Conservation (phyloP, 495 filamentous ascomycete species). For the Penicillium herquei region DNA sequence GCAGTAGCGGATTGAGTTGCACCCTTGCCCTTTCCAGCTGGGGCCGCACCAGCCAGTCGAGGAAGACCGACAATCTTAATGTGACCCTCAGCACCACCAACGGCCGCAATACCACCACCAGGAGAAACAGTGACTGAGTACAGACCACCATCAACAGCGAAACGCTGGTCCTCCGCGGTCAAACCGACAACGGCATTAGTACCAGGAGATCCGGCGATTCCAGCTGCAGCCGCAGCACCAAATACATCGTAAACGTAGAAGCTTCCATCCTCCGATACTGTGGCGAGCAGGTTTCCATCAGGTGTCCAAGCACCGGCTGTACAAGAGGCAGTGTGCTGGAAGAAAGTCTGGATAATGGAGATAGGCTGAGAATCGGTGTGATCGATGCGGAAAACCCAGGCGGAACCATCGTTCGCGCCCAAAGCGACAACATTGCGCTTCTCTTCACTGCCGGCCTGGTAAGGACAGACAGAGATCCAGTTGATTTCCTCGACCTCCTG, state of each 20-base stretch:
- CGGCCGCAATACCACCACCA: slow-evolving; percentile 71
- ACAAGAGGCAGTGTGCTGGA: slow-evolving; percentile 80
- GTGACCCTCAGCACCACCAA: slow-evolving; percentile 81
- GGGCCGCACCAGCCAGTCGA: slow-evolving; percentile 48
- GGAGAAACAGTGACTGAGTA: slow-evolving; percentile 84
- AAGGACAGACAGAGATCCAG: slow-evolving; percentile 80
- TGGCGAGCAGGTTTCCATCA: slow-evolving; percentile 84
- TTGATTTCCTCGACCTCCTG: slow-evolving; percentile 94
- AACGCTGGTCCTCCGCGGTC: slow-evolving; percentile 82
- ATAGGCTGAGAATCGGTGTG: slow-evolving; percentile 60
- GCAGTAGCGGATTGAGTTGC: slow-evolving; percentile 39
- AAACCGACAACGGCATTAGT: slow-evolving; percentile 74
- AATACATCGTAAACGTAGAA: slow-evolving; percentile 94
- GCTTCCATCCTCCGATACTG: slow-evolving; percentile 83
- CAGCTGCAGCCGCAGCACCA: slow-evolving; percentile 74
- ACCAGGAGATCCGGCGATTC: slow-evolving; percentile 63
- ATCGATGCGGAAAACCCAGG: slow-evolving; percentile 92
- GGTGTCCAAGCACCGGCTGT: slow-evolving; percentile 90
- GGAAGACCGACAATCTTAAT: slow-evolving; percentile 85
- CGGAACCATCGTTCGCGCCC: slow-evolving; percentile 87
- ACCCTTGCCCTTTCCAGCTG: slow-evolving; percentile 37
- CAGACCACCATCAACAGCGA: slow-evolving; percentile 85
- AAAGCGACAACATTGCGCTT: slow-evolving; percentile 83
- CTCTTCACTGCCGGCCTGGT: slow-evolving; percentile 49
- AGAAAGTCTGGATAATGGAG: slow-evolving; percentile 84